Evolutionary conservation across 2,329 filamentous ascomycete species (phyloP).

Genomic region (Colletotrichum horii): DNA sequence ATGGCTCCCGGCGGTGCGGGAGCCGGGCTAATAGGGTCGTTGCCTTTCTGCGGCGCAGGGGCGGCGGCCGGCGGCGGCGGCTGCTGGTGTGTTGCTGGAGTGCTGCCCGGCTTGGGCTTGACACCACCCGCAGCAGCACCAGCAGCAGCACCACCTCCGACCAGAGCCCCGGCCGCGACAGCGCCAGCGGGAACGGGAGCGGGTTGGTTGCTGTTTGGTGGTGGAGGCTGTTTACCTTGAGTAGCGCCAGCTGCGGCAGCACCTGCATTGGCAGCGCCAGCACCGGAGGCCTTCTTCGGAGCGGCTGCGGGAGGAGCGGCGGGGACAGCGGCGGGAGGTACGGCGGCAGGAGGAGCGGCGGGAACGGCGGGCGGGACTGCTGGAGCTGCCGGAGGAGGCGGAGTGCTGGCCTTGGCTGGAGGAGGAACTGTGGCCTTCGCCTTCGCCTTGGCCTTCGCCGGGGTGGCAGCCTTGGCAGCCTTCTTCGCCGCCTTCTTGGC

Average conservation of each 20-base stretch:
- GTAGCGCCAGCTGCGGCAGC: neutral
- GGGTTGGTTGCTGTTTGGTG: neutral
- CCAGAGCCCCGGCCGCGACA: neutral
- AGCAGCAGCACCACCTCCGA: neutral
- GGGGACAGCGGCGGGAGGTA: neutral
- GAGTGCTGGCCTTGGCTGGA: neutral
- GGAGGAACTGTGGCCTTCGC: neutral
- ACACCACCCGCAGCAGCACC: neutral
- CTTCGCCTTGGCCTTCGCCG: neutral
- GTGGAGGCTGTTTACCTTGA: conserved; percentile 6
- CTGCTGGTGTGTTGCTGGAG: neutral
- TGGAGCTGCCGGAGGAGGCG: neutral
- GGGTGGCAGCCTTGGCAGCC: neutral
- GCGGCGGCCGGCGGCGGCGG: neutral
- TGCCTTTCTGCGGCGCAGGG: neutral
- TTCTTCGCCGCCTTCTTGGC: neutral
- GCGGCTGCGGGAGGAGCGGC: neutral
- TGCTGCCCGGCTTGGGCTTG: neutral
- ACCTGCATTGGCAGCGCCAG: neutral
- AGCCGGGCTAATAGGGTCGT: neutral
- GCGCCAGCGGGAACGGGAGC: neutral
- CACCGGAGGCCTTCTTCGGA: neutral
- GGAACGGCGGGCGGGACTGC: neutral
- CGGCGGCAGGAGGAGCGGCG: neutral
- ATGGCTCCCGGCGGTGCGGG: neutral